phyloP scores from a whole-genome alignment of 345 rosid genomes.

The Geranium rotundifolium region DNA sequence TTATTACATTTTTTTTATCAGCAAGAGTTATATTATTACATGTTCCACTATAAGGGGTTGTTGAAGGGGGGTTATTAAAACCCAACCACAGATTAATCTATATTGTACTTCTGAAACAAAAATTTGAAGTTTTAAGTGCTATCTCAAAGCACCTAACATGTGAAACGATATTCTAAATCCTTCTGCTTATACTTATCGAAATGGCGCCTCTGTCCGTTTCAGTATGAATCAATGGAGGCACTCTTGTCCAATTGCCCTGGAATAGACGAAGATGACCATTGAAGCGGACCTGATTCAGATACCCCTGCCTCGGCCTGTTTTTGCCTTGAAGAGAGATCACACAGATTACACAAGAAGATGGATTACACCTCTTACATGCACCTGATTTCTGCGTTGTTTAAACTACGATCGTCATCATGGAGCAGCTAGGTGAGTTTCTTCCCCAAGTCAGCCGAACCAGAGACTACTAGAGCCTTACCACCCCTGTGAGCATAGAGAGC shows the following conservation, averaged over 20 bases:
- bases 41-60: no score
- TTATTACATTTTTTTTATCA: background rate
- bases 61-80: no score
- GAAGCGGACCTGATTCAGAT: background rate
- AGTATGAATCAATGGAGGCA: constrained; percentile 79
- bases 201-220: constrained; percentile 18
- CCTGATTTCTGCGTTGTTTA: background rate
- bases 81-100: background rate
- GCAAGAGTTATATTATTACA: background rate
- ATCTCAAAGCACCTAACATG: background rate
- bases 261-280: constrained; percentile 62
- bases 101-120: background rate
- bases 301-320: background rate
- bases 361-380: background rate
- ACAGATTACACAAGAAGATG: background rate
- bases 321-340: background rate
- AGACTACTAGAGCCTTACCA: no score
- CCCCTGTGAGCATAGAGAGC: no score
- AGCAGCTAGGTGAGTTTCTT: no score
- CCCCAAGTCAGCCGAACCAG: no score
- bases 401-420: no score
- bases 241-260: constrained; percentile 77
- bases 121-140: background rate
- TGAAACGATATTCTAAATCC: background rate
- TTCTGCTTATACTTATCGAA: background rate